phyloP scores from a whole-genome alignment of 1,284 basidiomycete species.

The Cryptococcus maquisensis region DNA sequence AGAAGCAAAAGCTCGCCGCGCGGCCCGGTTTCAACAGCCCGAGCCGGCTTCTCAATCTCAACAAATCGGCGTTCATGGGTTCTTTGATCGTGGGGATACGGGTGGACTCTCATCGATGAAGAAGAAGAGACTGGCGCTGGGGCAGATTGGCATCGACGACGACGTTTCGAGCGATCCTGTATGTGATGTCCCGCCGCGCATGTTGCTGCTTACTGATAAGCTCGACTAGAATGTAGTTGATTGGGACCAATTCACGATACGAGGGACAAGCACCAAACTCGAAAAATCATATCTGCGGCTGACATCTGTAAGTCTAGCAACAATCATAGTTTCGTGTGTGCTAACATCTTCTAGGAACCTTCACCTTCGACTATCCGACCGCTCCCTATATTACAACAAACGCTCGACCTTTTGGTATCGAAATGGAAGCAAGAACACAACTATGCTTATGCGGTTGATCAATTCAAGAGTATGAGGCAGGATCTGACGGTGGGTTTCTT shows the following conservation, averaged over 20 bases:
- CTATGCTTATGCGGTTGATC: conserved; percentile 89
- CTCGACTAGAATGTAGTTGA: conserved; percentile 77
- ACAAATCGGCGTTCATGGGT: conserved; percentile 13
- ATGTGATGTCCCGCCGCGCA: conserved; percentile 15
- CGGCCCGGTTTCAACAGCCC: conserved; percentile 35
- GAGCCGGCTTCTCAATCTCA: conserved; percentile 12
- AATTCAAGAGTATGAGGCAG: conserved; percentile 96
- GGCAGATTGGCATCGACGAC: no score
- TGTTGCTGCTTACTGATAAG: neutral
- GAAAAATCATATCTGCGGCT: conserved; percentile 96
- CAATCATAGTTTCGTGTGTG: neutral
- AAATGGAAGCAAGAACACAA: conserved; percentile 81
- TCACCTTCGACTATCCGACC: conserved; percentile 93
- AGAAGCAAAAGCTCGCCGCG: conserved; percentile 38
- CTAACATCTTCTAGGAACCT: conserved; percentile 62
- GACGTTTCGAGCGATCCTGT: conserved; percentile 45
- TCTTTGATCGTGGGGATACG: neutral
- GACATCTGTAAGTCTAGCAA: conserved; percentile 65
- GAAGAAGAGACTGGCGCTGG: conserved; percentile 1
- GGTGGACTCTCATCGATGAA: neutral
- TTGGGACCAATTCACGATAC: conserved; percentile 94
- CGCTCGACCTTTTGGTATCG: conserved; percentile 78
- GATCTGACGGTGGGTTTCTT: conserved; percentile 74
- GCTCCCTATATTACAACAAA: conserved; percentile 74
- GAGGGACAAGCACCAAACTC: conserved; percentile 79